These are phyloP conservation scores for Trypanosoma scelopori DNA, from an alignment of 208 protist species.

Conservation along the genomic window DNA sequence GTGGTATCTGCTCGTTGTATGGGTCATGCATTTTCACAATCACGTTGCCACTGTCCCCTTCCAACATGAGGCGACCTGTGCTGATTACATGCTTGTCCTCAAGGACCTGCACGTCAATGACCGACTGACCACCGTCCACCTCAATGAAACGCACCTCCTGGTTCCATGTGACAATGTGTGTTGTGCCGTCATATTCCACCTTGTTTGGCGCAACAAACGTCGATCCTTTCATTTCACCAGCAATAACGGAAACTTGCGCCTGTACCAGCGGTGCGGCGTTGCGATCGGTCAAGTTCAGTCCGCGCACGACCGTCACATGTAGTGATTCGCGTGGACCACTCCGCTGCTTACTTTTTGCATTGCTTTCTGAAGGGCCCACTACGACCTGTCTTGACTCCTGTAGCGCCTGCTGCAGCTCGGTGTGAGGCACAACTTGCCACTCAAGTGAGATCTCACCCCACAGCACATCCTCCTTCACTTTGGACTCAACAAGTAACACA, in stretches of 20 bases:
- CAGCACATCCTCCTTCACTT: conserved; percentile 80
- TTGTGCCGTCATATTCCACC: conserved; percentile 38
- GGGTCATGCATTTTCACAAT: conserved; percentile 72
- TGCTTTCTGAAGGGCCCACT: conserved; percentile 16
- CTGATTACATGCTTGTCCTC: conserved; percentile 57
- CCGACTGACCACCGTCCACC: conserved; percentile 39
- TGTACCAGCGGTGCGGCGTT: conserved; percentile 41
- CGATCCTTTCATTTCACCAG: conserved; percentile 73
- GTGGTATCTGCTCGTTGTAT: conserved; percentile 30
- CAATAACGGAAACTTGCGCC: conserved; percentile 59
- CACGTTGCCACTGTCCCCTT: conserved; percentile 45
- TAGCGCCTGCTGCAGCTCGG: conserved; percentile 38
- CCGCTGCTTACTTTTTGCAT: conserved; percentile 1
- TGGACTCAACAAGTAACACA: conserved; percentile 87
- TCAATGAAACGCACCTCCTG: conserved; percentile 90
- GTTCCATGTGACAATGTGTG: conserved; percentile 74
- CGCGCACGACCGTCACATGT: conserved; percentile 78
- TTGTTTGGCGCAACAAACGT: conserved; percentile 54
- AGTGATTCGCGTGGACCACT: conserved; percentile 50
- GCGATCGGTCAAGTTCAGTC: conserved; percentile 57
- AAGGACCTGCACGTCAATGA: conserved; percentile 63
- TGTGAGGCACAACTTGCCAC: conserved; percentile 41
- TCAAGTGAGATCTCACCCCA: conserved; percentile 88
- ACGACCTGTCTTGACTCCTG: conserved; percentile 31
- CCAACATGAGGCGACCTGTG: conserved; percentile 38